Conservation (phyloP, 495 filamentous ascomycete genomes). For the Bombardia bombarda region DNA sequence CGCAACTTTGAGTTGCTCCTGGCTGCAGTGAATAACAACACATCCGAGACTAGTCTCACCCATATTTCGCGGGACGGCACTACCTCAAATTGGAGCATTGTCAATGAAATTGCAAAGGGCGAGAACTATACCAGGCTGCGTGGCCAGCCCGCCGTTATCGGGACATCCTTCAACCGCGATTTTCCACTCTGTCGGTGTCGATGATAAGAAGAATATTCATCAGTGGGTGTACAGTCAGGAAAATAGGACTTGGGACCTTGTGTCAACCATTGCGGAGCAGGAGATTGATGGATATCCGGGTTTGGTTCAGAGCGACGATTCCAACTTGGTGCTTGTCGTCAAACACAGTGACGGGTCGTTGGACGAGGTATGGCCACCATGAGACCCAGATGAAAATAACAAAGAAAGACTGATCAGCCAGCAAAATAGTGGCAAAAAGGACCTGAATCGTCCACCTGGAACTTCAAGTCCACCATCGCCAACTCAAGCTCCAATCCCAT, state of each 20-base stretch:
- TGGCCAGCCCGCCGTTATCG: constrained; percentile 12
- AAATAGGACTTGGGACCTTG: constrained; percentile 2
- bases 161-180: constrained; percentile 15
- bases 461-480: constrained; percentile 3
- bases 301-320: constrained; percentile 10
- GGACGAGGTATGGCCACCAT: constrained; percentile 5
- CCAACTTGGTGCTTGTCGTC: constrained; percentile 7
- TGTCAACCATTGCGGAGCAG: not conserved
- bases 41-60: not conserved
- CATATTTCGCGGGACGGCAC: constrained; percentile 8
- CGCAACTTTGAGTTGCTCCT: constrained; percentile 13
- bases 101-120: not conserved
- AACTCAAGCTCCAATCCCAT: not conserved
- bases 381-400: not conserved
- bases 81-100: constrained; percentile 3
- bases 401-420: not conserved
- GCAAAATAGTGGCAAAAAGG: constrained; percentile 3
- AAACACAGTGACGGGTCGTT: constrained; percentile 12
- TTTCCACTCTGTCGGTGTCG: constrained; percentile 9
- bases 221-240: constrained; percentile 6
- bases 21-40: not conserved
- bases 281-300: constrained; percentile 13
- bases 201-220: not conserved
- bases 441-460: constrained; percentile 9
- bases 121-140: not conserved